These are phyloP conservation scores for Metschnikowia kofuensis DNA, from an alignment of 805 yeast genomes.

Conservation along the genomic window DNA sequence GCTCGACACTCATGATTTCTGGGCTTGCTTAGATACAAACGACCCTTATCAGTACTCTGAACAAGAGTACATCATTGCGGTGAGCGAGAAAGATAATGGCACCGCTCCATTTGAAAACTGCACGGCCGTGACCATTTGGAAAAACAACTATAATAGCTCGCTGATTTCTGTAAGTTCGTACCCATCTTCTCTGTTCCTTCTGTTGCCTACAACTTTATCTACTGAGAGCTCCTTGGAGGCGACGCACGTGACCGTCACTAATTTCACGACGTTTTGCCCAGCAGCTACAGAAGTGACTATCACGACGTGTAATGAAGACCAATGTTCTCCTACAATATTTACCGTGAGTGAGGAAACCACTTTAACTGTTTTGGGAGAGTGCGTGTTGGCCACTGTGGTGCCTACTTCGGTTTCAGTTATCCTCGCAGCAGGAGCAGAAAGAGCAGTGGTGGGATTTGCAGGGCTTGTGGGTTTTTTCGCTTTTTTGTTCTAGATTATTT, in stretches of 20 bases:
- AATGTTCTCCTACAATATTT: slow-evolving; percentile 26
- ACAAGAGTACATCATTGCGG: neutral
- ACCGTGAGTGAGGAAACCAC: slow-evolving; percentile 31
- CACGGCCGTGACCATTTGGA: slow-evolving; percentile 1
- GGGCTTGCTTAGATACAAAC: slow-evolving; percentile 10
- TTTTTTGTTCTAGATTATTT: neutral
- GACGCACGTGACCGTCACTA: slow-evolving; percentile 1
- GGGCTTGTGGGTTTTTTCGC: slow-evolving; percentile 12
- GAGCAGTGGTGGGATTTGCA: slow-evolving; percentile 26
- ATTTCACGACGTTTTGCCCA: neutral
- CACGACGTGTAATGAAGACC: slow-evolving; percentile 28
- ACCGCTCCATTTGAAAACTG: slow-evolving; percentile 7
- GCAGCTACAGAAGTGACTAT: slow-evolving; percentile 29
- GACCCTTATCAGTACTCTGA: slow-evolving; percentile 12
- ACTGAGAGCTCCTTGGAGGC: neutral
- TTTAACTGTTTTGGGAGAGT: slow-evolving; percentile 31
- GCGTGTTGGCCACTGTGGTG: slow-evolving; percentile 26
- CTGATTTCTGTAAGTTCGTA: neutral
- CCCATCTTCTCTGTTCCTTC: neutral
- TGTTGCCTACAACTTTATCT: neutral
- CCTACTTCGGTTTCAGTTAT: slow-evolving; percentile 24
- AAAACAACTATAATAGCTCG: slow-evolving; percentile 19
- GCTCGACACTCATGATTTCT: slow-evolving; percentile 4
- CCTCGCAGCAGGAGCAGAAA: slow-evolving; percentile 35
- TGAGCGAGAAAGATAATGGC: neutral